Evolutionary conservation across 495 filamentous ascomycete genomes (phyloP), one percentile per base, ranked within the genome.

Genomic region (Hapsidospora chrysogenum): DNA sequence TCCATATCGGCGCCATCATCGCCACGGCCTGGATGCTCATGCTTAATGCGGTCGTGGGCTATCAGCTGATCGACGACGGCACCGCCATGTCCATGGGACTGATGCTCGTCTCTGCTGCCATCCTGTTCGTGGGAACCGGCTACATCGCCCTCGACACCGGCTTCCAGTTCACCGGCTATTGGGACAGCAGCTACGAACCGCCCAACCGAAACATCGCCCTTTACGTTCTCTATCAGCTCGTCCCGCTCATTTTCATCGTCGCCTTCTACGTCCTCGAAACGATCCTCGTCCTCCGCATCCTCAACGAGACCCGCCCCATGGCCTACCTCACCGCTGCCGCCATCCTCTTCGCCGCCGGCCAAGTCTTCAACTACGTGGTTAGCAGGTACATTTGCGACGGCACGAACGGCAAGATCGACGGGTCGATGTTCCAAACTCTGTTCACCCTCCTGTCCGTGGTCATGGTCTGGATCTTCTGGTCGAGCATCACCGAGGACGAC

Each of bases 401-500:
- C 16, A 80, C 83, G 0, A 45, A 57, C 15, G 80, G 83, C 43
- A 85, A 80, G 48, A 92, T 99, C 47, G 84, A 99, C 48, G 89
- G 89, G 30, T 74, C 85, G 9, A 51, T 96, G 2, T 99, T 99
- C 53, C 75, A 94, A 54, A 95, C 87, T 0, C 62, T 94, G 13
- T 95, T 96, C 60, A 95, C 84, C 0, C 60, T 95, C 0, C 54
- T 84, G 10, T 64, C 86, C 2, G 85, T 96, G 6, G 67, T 79
- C 10, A 70, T 68, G 55, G 48, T 94, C 32, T 99, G 87, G 87
- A 49, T 80, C 42, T 99, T 99, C 65, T 96, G 92, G 89, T 87
- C 83, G 27, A 92, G 84, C 61, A 99, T 99, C 48, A 99, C 89
- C 3, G 89, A 99, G 58, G 89, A 99, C 49, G 87, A 95, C 60